These are phyloP conservation scores for Hericium erinaceus DNA, from an alignment of 768 basidiomycete genomes.

Conservation along the genomic window DNA sequence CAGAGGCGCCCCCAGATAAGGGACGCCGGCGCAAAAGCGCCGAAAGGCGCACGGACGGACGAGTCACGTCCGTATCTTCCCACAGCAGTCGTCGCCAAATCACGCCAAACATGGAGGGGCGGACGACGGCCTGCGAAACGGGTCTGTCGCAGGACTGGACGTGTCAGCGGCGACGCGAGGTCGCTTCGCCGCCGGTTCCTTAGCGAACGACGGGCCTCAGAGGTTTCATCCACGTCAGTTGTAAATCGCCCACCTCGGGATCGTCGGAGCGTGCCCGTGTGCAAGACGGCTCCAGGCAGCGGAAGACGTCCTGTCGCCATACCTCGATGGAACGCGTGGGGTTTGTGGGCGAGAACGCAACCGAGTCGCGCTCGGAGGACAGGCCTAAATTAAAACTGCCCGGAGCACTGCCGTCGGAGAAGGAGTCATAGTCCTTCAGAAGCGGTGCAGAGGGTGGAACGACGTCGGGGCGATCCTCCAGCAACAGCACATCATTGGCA, in stretches of 20 bases:
- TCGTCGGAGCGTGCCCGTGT: background rate
- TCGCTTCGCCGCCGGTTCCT: slow-evolving; percentile 16
- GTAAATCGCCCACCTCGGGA: slow-evolving; percentile 8
- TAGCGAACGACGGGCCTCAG: slow-evolving; percentile 8
- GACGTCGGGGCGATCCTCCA: slow-evolving; percentile 14
- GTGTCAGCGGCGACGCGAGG: slow-evolving; percentile 7
- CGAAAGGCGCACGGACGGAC: no score
- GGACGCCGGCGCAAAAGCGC: no score
- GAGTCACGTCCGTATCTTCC: no score
- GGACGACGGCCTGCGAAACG: slow-evolving; percentile 6
- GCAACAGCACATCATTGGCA: slow-evolving; percentile 2
- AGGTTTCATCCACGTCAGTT: background rate
- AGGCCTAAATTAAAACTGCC: slow-evolving; percentile 44
- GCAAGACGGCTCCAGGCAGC: background rate
- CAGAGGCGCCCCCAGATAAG: no score
- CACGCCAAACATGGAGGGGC: slow-evolving; percentile 4
- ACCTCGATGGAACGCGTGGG: slow-evolving; percentile 26
- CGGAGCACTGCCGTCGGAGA: slow-evolving; percentile 47
- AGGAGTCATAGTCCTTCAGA: slow-evolving; percentile 48
- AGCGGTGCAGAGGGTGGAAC: slow-evolving; percentile 32
- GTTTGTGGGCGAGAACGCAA: slow-evolving; percentile 16
- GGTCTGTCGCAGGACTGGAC: background rate
- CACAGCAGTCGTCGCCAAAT: no score
- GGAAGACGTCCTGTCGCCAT: slow-evolving; percentile 35
- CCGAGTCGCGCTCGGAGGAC: slow-evolving; percentile 12